These are phyloP conservation scores for Suhomyces wounanorum DNA, from an alignment of 1,139 yeast genomes.

Conservation along the genomic window DNA sequence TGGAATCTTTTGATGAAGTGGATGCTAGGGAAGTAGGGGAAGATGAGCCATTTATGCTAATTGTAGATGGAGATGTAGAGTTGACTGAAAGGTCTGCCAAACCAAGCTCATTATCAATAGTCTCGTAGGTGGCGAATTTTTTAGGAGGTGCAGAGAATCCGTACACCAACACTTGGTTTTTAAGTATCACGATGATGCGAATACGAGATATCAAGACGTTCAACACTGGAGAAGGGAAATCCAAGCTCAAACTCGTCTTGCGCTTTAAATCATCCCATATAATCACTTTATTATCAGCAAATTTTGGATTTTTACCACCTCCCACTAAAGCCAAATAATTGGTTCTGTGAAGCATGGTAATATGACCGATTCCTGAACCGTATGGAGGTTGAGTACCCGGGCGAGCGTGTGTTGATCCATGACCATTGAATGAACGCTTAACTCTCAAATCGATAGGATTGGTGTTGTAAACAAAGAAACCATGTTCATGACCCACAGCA, in stretches of 20 bases:
- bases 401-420: conserved; percentile 2
- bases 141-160: conserved; percentile 82
- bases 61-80: conserved; percentile 12
- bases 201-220: conserved; percentile 75
- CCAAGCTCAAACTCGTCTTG: conserved; percentile 71
- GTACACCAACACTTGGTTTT: conserved; percentile 68
- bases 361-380: conserved; percentile 69
- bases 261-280: conserved; percentile 92
- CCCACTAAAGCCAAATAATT: conserved; percentile 89
- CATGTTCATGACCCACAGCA: conserved; percentile 78
- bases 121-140: conserved; percentile 68
- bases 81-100: conserved; percentile 62
- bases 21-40: conserved; percentile 19
- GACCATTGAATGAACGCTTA: conserved; percentile 51
- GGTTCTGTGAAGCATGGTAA: conserved; percentile 84
- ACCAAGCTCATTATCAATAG: conserved; percentile 67
- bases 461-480: conserved; percentile 84
- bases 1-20: conserved; percentile 21
- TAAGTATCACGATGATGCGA: conserved; percentile 70
- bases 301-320: conserved; percentile 79
- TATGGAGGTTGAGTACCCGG: conserved; percentile 6
- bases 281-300: conserved; percentile 72
- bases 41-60: conserved; percentile 15
- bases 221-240: conserved; percentile 72
- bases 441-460: conserved; percentile 85